Conservation (phyloP, 805 yeast species). For the Candida parachauliodes region DNA sequence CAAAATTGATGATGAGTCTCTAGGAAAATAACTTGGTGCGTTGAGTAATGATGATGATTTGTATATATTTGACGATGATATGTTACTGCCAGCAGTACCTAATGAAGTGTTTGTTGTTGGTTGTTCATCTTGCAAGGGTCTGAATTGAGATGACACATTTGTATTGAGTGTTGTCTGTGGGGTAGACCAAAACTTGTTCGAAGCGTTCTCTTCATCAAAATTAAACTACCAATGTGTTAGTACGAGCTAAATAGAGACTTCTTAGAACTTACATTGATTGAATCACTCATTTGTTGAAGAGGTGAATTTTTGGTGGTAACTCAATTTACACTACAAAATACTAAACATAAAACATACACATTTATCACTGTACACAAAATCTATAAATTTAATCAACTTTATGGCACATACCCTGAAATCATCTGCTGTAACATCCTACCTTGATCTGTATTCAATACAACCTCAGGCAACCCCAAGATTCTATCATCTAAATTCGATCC, state of each 20-base stretch:
- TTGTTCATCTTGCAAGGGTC: constrained; percentile 2
- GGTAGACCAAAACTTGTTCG: constrained; percentile 1
- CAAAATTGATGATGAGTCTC: constrained; percentile 10
- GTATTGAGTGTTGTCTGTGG: neutral
- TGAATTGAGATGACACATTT: constrained; percentile 1
- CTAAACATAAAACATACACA: no score
- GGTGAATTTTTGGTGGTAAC: no score
- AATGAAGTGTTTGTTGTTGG: neutral
- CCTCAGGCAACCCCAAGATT: constrained; percentile 50
- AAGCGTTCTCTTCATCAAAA: constrained; percentile 4
- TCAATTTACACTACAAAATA: no score
- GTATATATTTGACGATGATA: constrained; percentile 3
- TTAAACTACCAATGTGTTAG: no score
- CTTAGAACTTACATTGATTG: constrained; percentile 4
- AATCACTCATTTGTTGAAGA: constrained; percentile 5
- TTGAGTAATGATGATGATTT: constrained; percentile 17
- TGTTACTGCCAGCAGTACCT: constrained; percentile 1
- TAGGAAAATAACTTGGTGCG: constrained; percentile 26
- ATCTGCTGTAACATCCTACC: constrained; percentile 16
- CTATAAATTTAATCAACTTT: neutral
- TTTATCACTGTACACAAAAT: neutral
- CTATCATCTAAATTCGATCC: constrained; percentile 53
- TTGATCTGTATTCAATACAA: constrained; percentile 40
- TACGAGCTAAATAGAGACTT: no score
- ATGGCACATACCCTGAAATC: neutral